phyloP scores from a whole-genome alignment of 768 basidiomycete genomes.

The Naganishia onofrii region DNA sequence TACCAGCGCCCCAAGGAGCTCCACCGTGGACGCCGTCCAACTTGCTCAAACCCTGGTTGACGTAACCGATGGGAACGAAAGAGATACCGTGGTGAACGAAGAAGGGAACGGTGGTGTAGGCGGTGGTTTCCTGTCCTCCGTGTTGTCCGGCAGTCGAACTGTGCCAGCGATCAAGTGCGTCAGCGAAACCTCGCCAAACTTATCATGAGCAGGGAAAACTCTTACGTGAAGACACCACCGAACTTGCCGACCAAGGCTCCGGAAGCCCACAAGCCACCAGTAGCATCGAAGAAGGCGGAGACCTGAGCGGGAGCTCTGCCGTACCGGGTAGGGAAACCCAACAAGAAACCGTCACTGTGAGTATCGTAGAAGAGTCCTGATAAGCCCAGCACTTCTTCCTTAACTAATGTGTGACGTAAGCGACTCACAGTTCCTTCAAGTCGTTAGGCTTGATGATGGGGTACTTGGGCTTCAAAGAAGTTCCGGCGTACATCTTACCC shows the following conservation, averaged over 20 bases:
- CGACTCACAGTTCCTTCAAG: constrained; percentile 52
- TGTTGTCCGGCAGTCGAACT: constrained; percentile 70
- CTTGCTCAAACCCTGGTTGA: constrained; percentile 55
- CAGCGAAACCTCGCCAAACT: background rate
- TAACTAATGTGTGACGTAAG: background rate
- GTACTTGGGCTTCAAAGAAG: constrained; percentile 61
- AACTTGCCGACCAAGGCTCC: constrained; percentile 67
- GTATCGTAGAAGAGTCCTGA: background rate
- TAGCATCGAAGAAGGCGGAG: constrained; percentile 61
- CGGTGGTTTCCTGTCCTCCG: constrained; percentile 67
- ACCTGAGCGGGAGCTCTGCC: constrained; percentile 49
- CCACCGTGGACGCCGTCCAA: constrained; percentile 54
- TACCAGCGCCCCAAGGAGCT: constrained; percentile 71
- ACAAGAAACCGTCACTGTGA: constrained; percentile 64
- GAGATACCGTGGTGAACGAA: constrained; percentile 68
- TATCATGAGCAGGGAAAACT: background rate
- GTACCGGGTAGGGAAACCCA: constrained; percentile 62
- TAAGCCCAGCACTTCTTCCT: too few relatives aligned
- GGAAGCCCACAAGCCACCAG: constrained; percentile 57
- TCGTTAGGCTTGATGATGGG: constrained; percentile 63
- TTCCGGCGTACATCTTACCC: constrained; percentile 64
- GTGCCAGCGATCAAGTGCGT: constrained; percentile 44
- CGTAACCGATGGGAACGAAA: constrained; percentile 63
- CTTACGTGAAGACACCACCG: constrained; percentile 27
- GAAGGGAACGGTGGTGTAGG: constrained; percentile 59